Evolutionary conservation across 306 rosid species (phyloP).

Genomic region (Hippophae rhamnoides): DNA sequence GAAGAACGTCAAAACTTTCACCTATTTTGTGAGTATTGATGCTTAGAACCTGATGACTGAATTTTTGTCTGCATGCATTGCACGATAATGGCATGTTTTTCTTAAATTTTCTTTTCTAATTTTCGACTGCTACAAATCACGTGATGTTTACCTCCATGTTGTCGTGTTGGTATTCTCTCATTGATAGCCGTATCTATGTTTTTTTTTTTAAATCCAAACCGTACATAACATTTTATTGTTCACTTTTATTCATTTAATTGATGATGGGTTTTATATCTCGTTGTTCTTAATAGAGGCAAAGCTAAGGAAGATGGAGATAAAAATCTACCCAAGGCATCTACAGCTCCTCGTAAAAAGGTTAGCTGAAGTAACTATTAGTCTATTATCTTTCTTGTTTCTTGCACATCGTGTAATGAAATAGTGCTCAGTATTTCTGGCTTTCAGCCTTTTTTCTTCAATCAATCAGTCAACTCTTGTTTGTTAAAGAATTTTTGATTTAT

Average conservation of each 20-base stretch:
- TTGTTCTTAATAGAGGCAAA: conserved; percentile 28
- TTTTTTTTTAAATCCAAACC: background rate
- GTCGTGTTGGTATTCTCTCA: background rate
- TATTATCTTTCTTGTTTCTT: background rate
- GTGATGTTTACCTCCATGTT: background rate
- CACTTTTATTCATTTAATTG: background rate
- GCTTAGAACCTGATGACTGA: too few species aligned
- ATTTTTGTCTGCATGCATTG: too few species aligned
- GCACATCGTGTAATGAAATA: background rate
- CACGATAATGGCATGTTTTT: too few species aligned
- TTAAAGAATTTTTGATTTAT: background rate
- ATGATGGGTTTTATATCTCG: background rate
- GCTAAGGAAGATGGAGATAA: conserved; percentile 15
- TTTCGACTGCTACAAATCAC: too few species aligned
- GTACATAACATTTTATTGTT: background rate
- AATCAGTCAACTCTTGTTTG: background rate
- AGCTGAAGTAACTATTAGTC: background rate
- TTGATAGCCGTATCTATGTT: background rate
- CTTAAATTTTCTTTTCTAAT: too few species aligned
- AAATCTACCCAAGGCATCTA: conserved; percentile 24
- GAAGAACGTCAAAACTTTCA: too few species aligned
- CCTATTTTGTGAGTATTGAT: too few species aligned
- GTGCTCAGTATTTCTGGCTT: background rate
- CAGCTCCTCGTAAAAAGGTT: conserved; percentile 52
- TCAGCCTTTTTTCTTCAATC: background rate